Evolutionary conservation across 1,284 basidiomycete genomes (phyloP).

Genomic region (Apiotrichum porosum): DNA sequence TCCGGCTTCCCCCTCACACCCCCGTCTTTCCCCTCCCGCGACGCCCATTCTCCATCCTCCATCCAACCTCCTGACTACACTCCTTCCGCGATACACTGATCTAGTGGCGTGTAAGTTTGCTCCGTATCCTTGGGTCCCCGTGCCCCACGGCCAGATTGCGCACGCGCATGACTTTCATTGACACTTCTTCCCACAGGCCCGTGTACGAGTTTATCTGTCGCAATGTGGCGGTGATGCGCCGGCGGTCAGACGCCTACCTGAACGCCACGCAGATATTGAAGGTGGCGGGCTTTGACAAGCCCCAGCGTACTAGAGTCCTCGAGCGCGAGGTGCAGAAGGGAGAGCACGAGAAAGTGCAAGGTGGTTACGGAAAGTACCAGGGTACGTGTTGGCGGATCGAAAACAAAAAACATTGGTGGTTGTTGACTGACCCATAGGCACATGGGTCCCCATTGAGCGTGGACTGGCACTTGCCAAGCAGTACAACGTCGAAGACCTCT

Average conservation of each 20-base stretch:
- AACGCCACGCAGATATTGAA: constrained; percentile 99
- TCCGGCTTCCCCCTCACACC: no score
- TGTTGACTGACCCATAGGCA: constrained; percentile 71
- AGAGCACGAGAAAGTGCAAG: constrained; percentile 98
- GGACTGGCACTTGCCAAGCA: constrained; percentile 82
- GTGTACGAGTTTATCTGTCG: constrained; percentile 70
- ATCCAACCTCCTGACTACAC: neutral
- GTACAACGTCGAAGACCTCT: constrained; percentile 81
- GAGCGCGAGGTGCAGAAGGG: constrained; percentile 99
- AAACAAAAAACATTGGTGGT: no score
- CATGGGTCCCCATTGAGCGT: constrained; percentile 95
- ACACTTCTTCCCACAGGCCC: constrained; percentile 27
- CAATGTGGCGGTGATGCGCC: constrained; percentile 93
- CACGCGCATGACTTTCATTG: neutral
- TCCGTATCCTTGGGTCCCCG: no score
- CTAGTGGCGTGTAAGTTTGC: constrained; percentile 47
- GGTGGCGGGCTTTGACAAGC: constrained; percentile 98
- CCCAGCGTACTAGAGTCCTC: constrained; percentile 91
- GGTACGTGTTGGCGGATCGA: constrained; percentile 61
- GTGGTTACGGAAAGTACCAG: constrained; percentile 99
- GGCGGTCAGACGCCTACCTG: constrained; percentile 91
- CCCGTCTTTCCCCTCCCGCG: no score
- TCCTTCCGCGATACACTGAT: neutral
- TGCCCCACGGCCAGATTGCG: no score
- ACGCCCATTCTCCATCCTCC: neutral